Evolutionary conservation across 352 stramenopile genomes (phyloP).

Genomic region (Peronospora farinosa): DNA sequence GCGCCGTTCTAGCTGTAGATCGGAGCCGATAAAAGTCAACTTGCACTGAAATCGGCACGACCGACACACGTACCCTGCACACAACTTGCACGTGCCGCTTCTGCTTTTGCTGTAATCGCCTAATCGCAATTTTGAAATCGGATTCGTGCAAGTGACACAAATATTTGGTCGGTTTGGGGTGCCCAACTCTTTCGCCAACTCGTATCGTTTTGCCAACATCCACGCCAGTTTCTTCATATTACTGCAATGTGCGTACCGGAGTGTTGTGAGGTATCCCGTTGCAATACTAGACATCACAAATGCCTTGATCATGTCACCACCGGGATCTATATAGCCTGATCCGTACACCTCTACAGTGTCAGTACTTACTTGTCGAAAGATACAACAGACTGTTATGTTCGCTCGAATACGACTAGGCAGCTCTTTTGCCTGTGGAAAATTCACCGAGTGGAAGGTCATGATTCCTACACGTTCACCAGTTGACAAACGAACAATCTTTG

Average conservation of each 20-base stretch:
- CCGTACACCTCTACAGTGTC: constrained; percentile 45
- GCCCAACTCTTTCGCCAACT: constrained; percentile 16
- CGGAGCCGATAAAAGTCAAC: constrained; percentile 24
- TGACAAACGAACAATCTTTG: constrained; percentile 23
- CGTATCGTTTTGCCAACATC: constrained; percentile 24
- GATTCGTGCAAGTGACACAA: constrained; percentile 26
- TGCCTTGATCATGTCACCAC: constrained; percentile 26
- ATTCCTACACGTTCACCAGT: constrained; percentile 38
- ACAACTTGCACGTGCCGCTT: constrained; percentile 31
- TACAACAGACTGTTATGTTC: constrained; percentile 42
- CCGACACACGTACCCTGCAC: constrained; percentile 30
- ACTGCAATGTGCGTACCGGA: constrained; percentile 34
- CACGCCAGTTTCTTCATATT: constrained; percentile 37
- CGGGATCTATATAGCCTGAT: constrained; percentile 24
- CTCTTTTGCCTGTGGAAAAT: constrained; percentile 36
- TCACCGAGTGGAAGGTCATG: constrained; percentile 43
- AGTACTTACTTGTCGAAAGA: constrained; percentile 43
- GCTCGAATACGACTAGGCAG: constrained; percentile 33
- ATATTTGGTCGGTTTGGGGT: constrained; percentile 10
- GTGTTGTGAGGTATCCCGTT: constrained; percentile 16
- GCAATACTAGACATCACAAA: constrained; percentile 25
- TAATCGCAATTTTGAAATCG: constrained; percentile 15
- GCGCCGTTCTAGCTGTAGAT: constrained; percentile 24
- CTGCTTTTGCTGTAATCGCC: constrained; percentile 23
- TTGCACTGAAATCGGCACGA: constrained; percentile 35